Evolutionary conservation across 2,329 filamentous ascomycete species (phyloP).

Genomic region (Fusarium temperatum): DNA sequence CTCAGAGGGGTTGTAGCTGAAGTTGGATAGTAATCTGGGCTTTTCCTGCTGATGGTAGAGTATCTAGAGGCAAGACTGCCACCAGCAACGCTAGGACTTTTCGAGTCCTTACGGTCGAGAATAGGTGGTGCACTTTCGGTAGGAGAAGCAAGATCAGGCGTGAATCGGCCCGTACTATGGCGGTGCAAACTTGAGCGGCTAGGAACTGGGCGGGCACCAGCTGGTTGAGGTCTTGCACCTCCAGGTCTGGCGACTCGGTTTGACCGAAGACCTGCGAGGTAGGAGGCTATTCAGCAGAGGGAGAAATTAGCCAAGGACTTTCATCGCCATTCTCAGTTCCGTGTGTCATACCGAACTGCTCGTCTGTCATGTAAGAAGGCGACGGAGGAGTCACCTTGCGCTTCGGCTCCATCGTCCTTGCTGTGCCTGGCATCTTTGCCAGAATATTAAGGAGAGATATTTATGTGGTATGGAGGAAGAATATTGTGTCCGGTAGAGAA

Average conservation of each 20-base stretch:
- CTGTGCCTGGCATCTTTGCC: slow-evolving; percentile 46
- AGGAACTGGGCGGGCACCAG: slow-evolving; percentile 47
- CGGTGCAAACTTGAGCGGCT: slow-evolving; percentile 39
- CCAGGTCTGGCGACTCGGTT: slow-evolving; percentile 74
- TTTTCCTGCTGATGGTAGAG: slow-evolving; percentile 55
- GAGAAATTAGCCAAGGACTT: slow-evolving; percentile 30
- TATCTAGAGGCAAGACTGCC: slow-evolving; percentile 61
- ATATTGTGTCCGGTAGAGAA: slow-evolving; percentile 31
- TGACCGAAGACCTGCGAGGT: slow-evolving; percentile 75
- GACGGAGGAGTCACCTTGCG: slow-evolving; percentile 69
- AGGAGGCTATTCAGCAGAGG: slow-evolving; percentile 62
- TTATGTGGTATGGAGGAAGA: slow-evolving; percentile 24
- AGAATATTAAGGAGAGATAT: slow-evolving; percentile 18
- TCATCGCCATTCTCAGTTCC: slow-evolving; percentile 8
- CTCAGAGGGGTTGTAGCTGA: slow-evolving; percentile 57
- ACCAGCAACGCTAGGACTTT: slow-evolving; percentile 52
- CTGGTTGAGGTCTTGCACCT: slow-evolving; percentile 72
- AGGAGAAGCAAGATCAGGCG: slow-evolving; percentile 45
- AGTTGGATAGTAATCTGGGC: slow-evolving; percentile 63
- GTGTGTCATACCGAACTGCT: slow-evolving; percentile 67
- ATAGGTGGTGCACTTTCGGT: slow-evolving; percentile 35
- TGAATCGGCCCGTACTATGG: slow-evolving; percentile 43
- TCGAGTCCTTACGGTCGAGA: slow-evolving; percentile 42
- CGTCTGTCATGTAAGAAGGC: slow-evolving; percentile 71
- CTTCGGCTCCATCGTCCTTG: slow-evolving; percentile 47